A percentile compares a stretch with the other conserved stretches of the same genome.
Conservation (phyloP, 2,329 filamentous ascomycete species). For the Pezicula radicicola region DNA sequence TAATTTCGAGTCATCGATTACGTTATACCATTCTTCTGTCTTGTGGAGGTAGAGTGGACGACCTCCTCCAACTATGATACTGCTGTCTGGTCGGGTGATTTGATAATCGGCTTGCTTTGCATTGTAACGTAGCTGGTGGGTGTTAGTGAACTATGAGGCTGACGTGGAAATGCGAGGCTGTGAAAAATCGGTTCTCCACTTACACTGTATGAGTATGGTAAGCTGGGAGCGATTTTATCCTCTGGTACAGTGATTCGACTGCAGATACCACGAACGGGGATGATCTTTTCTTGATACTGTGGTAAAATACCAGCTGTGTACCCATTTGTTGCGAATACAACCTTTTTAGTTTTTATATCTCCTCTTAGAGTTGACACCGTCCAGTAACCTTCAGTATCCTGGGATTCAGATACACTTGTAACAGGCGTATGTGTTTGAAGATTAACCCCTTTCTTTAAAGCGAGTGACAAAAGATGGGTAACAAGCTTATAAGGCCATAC, state of each 20-base stretch:
- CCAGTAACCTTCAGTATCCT: conserved; percentile 32
- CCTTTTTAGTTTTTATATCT: conserved; percentile 44
- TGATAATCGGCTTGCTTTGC: background rate
- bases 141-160: conserved; percentile 32
- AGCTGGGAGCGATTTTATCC: conserved; percentile 20
- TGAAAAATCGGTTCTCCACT: conserved; percentile 38
- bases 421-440: conserved; percentile 50
- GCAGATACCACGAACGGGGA: conserved; percentile 50
- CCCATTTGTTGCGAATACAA: conserved; percentile 65
- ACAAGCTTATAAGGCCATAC: conserved; percentile 59
- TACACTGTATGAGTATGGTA: conserved; percentile 36
- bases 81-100: conserved; percentile 25
- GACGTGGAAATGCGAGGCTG: conserved; percentile 7
- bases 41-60: conserved; percentile 18
- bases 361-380: conserved; percentile 52
- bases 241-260: conserved; percentile 23
- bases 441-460: conserved; percentile 41
- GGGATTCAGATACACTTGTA: conserved; percentile 4
- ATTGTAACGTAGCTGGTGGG: background rate
- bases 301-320: conserved; percentile 62
- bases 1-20: conserved; percentile 40
- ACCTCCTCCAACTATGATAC: conserved; percentile 39
- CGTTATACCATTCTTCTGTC: conserved; percentile 40
- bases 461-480: conserved; percentile 43
- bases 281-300: conserved; percentile 45